phyloP scores from a whole-genome alignment of 2,329 filamentous ascomycete genomes.

The Ophiostoma novo-ulmi region DNA sequence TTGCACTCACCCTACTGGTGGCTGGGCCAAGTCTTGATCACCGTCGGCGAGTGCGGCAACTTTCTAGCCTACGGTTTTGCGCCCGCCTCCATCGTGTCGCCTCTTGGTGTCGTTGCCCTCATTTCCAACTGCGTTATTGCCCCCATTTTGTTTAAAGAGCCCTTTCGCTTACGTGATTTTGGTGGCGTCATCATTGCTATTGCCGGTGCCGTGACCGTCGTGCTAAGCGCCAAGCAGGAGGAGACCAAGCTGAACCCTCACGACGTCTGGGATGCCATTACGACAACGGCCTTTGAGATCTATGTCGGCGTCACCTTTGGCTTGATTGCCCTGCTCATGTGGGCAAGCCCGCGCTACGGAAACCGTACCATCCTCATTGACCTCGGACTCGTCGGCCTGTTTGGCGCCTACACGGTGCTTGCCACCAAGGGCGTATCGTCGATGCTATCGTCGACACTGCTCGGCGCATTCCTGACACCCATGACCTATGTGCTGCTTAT shows the following conservation, averaged over 20 bases:
- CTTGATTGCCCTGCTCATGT: conserved; percentile 73
- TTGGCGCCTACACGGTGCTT: conserved; percentile 93
- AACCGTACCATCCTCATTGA: conserved; percentile 83
- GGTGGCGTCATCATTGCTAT: conserved; percentile 85
- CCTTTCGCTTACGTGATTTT: conserved; percentile 77
- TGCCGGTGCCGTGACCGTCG: conserved; percentile 82
- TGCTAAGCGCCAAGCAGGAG: conserved; percentile 81
- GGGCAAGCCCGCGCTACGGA: conserved; percentile 78
- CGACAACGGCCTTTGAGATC: conserved; percentile 80
- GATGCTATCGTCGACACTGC: conserved; percentile 83
- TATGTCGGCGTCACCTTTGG: conserved; percentile 73
- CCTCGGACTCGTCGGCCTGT: conserved; percentile 84
- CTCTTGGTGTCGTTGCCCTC: conserved; percentile 90
- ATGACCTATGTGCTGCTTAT: conserved; percentile 83
- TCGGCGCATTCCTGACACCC: conserved; percentile 83
- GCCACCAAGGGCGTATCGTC: conserved; percentile 96
- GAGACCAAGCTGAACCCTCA: conserved; percentile 88
- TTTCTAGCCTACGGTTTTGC: conserved; percentile 97
- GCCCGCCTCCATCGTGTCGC: conserved; percentile 93
- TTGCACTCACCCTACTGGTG: conserved; percentile 94
- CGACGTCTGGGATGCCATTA: conserved; percentile 86
- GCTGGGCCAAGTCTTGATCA: conserved; percentile 88
- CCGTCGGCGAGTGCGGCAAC: conserved; percentile 87
- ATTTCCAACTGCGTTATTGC: conserved; percentile 97
- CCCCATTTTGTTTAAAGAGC: conserved; percentile 86